Conservation (phyloP, 2,329 filamentous ascomycete genomes). For the Diplodia seriata region DNA sequence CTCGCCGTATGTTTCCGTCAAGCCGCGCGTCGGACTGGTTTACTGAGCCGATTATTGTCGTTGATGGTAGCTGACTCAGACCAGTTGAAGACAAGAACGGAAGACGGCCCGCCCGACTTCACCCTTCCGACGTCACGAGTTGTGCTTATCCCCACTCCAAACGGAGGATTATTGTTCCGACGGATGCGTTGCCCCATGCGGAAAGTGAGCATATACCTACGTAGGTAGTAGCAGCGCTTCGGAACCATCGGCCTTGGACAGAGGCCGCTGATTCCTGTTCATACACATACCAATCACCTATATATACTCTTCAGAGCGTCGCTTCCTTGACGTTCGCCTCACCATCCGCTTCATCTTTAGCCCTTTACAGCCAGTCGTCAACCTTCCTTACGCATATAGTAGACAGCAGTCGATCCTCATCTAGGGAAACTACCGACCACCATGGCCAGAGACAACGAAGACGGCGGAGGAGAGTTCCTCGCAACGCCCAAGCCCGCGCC, state of each 20-base stretch:
- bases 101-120: neutral
- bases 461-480: neutral
- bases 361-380: neutral
- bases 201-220: neutral
- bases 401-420: neutral
- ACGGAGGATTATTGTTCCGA: neutral
- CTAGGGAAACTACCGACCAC: neutral
- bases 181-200: neutral
- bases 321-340: neutral
- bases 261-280: neutral
- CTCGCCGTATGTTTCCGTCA: conserved; percentile 20
- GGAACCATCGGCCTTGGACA: neutral
- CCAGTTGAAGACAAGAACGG: neutral
- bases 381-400: neutral
- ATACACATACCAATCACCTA: neutral
- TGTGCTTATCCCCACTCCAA: neutral
- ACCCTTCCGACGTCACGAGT: neutral
- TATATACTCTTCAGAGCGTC: neutral
- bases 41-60: neutral
- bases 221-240: neutral
- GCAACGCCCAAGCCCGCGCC: neutral
- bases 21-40: neutral
- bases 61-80: neutral
- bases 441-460: neutral
- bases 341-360: neutral